A percentile compares a stretch with the other conserved stretches of the same genome.
Conservation (phyloP, 495 filamentous ascomycete species). For the Penicillium flavigenum region DNA sequence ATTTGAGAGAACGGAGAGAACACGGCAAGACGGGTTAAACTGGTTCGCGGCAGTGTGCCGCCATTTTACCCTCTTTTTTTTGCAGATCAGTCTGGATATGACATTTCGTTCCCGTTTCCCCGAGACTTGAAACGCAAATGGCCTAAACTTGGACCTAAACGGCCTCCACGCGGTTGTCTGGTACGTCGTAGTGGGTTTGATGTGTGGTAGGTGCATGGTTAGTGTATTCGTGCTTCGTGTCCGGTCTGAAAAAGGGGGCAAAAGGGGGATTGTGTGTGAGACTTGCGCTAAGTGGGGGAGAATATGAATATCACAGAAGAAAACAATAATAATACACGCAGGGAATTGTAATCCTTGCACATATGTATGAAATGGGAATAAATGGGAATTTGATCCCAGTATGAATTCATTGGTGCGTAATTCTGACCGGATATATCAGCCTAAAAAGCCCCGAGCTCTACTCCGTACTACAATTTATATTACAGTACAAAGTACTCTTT, state of each 20-base stretch:
- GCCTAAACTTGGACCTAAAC: background rate
- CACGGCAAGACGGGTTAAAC: background rate
- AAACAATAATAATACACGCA: too few relatives aligned
- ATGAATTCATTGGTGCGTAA: constrained; percentile 18
- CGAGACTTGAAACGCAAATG: constrained; percentile 1
- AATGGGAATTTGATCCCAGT: background rate
- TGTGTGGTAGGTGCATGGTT: background rate
- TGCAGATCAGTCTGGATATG: background rate
- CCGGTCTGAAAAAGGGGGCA: constrained; percentile 18
- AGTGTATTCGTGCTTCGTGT: constrained; percentile 9
- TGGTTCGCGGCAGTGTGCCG: background rate
- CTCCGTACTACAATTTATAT: background rate
- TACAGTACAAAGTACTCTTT: background rate
- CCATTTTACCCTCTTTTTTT: background rate
- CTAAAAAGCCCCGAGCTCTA: background rate
- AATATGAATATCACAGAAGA: background rate
- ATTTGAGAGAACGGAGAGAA: constrained; percentile 4
- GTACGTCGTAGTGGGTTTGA: background rate
- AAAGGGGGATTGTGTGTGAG: background rate
- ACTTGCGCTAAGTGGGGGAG: background rate
- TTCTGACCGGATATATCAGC: background rate
- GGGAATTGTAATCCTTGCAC: too few relatives aligned
- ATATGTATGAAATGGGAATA: too few relatives aligned
- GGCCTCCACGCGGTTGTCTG: background rate
- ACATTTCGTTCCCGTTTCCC: constrained; percentile 5